Evolutionary conservation across 1,139 yeast genomes (phyloP), one percentile per base, ranked within the genome.

Genomic region (Yamadazyma triangularis): DNA sequence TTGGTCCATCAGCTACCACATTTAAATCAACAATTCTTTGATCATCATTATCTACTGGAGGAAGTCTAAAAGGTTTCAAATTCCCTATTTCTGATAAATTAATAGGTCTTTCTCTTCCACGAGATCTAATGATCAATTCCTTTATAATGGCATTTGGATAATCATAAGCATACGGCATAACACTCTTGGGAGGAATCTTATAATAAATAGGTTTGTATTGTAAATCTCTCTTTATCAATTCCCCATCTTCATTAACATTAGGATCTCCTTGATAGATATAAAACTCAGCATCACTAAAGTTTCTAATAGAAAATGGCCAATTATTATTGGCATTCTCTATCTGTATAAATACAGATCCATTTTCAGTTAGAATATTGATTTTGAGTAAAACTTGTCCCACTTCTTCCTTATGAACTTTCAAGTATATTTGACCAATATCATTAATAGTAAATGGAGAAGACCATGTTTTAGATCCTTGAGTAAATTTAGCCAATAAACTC

Each of bases 81-180:
- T 81, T 82, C 15, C 99, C 99, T 45, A 93, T 88, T 52, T 91
- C 98, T 0, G 95, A 93, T 29, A 93, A 58, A 48, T 87, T 93
- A 13, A 93, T 72, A 23, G 79, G 76, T 38, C 97, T 69, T 50
- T 85, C 91, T 25, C 81, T 69, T 2, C 86, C 86, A 34, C 80
- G 83, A 7, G 79, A 64, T 38, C 89, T 68, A 18, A 93, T 60
- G 3, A 87, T 70, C 22, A 93, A 59, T 48, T 89, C 96, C 53
- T 88, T 89, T 27, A 83, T 73, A 9, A 77, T 65, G 0, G 96
- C 96, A 33, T 94, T 87, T 0, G 98, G 98, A 57, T 77, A 91
- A 53, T 93, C 98, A 87, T 96, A 93, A 0, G 98, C 88, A 55
- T 91, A 93, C 0, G 97, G 96, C 98, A 93, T 93, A 2, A 87